phyloP scores from a whole-genome alignment of 805 yeast genomes.

The Saccharomycopsis selenospora region DNA sequence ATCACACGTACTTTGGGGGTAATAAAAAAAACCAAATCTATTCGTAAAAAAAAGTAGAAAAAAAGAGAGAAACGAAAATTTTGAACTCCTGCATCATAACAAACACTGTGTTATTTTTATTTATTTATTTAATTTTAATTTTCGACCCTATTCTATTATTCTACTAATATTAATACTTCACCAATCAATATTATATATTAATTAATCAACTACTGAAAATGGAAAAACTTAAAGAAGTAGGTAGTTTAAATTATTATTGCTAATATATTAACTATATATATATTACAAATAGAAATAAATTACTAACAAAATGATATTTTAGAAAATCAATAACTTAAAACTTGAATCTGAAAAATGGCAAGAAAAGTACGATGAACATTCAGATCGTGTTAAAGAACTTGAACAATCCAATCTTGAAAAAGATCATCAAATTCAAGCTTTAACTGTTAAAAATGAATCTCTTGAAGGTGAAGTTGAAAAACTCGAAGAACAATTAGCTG shows the following conservation, averaged over 20 bases:
- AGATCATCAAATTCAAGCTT: conserved; percentile 90
- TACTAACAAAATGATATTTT: conserved; percentile 24
- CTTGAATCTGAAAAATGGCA: conserved; percentile 96
- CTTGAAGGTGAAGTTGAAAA: conserved; percentile 80
- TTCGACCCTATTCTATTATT: no score
- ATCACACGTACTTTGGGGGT: no score
- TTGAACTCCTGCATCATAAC: no score
- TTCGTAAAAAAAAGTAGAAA: no score
- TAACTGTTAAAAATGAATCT: conserved; percentile 84
- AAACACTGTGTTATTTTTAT: no score
- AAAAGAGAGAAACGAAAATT: no score
- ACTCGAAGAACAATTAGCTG: conserved; percentile 64
- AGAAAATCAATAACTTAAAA: conserved; percentile 86
- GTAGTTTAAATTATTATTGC: neutral
- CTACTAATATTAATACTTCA: no score
- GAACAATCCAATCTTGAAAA: conserved; percentile 89
- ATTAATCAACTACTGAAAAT: conserved; percentile 5
- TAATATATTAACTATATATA: neutral
- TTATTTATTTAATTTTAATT: no score
- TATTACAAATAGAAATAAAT: neutral
- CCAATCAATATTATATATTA: no score
- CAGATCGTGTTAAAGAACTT: conserved; percentile 72
- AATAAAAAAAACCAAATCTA: no score
- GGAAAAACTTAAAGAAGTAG: conserved; percentile 20
- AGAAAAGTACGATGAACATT: conserved; percentile 87